Base-by-base conservation (phyloP, 2,329 filamentous ascomycete genomes). In the Dactylellina cionopaga region DNA sequence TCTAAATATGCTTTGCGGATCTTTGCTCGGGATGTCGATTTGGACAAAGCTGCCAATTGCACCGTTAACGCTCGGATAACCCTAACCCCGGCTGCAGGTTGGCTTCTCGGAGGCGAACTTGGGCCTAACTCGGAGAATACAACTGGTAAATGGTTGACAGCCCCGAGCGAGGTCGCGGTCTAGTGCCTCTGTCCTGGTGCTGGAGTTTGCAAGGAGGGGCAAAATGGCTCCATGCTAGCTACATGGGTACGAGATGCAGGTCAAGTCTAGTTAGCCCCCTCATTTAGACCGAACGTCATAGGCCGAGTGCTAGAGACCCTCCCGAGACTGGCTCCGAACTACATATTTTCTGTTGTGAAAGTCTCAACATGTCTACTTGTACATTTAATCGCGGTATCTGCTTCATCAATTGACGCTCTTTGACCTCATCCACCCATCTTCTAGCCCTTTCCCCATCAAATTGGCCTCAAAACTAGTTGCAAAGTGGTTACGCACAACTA, bases 281-380 rank as follows among this genome's bases (percentile, higher is more conserved):
- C 63, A 68, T 59, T 54, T 41, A 46, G 44, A 59, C 52, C 63
- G 63, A 39, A 68, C 54, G 63, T 60, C 63, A 68, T 68, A 51
- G 44, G 27, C 19, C 35, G 27, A 25, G 22, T 47, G 22, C 39
- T 25, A 24, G 22, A 13, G 25, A 22, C 39, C n/a, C 41, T 33
- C 52, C 63, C 63, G 63, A 68, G 63, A 68, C 54, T 46, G 52
- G 63, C 54, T 68, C 63, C 63, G 63, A 66, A 66, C 51, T 43
- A 31, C 24, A 27, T 24, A 11, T 5, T 10, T 33, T 51, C 19
- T 19, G 6, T 29, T 33, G 19, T 5, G 24, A 24, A 24, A 7
- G 6, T 41, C 11, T 39, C 35, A 15, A 39, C 17, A 39, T 15
- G 13, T 39, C 11, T 13, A 5, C 35, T 13, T 5, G 35, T 3